A percentile compares a stretch with the other conserved stretches of the same genome.
phyloP scores from a whole-genome alignment of 176 grass and related monocot genomes.

The Poa annua region DNA sequence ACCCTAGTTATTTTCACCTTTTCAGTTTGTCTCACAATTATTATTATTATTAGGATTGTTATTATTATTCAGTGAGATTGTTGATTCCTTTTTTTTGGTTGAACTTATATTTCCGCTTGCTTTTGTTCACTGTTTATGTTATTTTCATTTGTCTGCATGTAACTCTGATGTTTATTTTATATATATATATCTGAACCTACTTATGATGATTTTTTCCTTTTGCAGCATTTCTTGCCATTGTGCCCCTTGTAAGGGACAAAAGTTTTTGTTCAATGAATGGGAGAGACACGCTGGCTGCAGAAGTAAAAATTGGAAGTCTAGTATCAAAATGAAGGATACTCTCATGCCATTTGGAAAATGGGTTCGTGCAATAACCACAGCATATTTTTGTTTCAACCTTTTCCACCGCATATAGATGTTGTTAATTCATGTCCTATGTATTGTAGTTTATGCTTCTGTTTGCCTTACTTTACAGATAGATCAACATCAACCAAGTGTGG shows the following conservation, averaged over 20 bases:
- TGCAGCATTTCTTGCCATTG: conserved; percentile 87
- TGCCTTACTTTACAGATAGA: conserved; percentile 66
- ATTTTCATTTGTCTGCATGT: background rate
- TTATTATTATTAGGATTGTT: background rate
- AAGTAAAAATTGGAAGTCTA: conserved; percentile 98
- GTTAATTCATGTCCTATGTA: conserved; percentile 32
- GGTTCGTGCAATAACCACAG: conserved; percentile 49
- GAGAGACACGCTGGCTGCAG: conserved; percentile 86
- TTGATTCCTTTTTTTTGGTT: conserved; percentile 9
- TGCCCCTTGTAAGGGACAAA: conserved; percentile 81
- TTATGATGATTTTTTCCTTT: conserved; percentile 24
- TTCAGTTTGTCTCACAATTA: background rate
- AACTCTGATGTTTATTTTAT: conserved; percentile 4
- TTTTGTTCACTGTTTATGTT: background rate
- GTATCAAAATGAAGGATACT: conserved; percentile 83
- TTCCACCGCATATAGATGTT: conserved; percentile 30
- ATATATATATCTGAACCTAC: conserved; percentile 23
- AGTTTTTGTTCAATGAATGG: conserved; percentile 92
- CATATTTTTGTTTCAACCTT: conserved; percentile 33
- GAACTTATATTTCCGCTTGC: conserved; percentile 5
- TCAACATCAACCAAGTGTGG: conserved; percentile 61
- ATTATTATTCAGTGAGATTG: background rate
- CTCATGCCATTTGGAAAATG: conserved; percentile 87
- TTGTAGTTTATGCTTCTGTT: conserved; percentile 33
- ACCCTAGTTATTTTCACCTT: conserved; percentile 5